Base-by-base conservation (phyloP, 1,284 basidiomycete genomes). In the Puccinia horiana region DNA sequence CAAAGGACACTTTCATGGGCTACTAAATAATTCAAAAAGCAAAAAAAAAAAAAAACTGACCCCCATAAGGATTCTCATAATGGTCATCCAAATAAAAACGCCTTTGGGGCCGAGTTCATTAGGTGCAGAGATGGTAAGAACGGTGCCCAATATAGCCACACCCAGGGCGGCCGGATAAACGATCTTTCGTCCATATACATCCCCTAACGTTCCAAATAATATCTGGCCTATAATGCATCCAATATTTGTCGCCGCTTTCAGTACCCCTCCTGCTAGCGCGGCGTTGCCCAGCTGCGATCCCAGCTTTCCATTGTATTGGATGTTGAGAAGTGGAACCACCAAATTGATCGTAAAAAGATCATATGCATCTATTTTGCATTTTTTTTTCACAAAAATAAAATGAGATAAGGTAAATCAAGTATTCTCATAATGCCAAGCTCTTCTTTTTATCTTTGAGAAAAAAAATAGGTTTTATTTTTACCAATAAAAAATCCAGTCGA, bases 401-500 rank as follows among this genome's bases (percentile, higher is more conserved):
- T 29, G 20, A 54, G 49, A n/a, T n/a, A n/a, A n/a, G n/a, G n/a
- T n/a, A n/a, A n/a, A n/a, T n/a, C n/a, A n/a, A n/a, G n/a, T n/a
- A n/a, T n/a, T n/a, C n/a, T n/a, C n/a, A n/a, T n/a, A n/a, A 2
- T 44, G n/a, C 14, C 20, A 16, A 72, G 23, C 12, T 4, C 16
- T 49, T 32, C 20, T 26, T 26, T 56, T 44, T 14, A 73, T 49
- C 4, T 47, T 73, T 18, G 1, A 73, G 12, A 73, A 44, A 18
- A 40, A 49, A 73, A 11, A 23, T 14, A 29, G 16, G 2, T 2
- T 3, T n/a, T n/a, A n/a, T n/a, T n/a, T 26, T 8, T 72, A 40
- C 73, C 73, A 2, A 75, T 75, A 35, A 75, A 75, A 75, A 75
- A 75, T 52, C 73, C 73, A 54, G 73, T 75, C 29, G 73, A 75